Evolutionary conservation across 495 filamentous ascomycete species (phyloP).

Genomic region (Jackrogersella multiformis): DNA sequence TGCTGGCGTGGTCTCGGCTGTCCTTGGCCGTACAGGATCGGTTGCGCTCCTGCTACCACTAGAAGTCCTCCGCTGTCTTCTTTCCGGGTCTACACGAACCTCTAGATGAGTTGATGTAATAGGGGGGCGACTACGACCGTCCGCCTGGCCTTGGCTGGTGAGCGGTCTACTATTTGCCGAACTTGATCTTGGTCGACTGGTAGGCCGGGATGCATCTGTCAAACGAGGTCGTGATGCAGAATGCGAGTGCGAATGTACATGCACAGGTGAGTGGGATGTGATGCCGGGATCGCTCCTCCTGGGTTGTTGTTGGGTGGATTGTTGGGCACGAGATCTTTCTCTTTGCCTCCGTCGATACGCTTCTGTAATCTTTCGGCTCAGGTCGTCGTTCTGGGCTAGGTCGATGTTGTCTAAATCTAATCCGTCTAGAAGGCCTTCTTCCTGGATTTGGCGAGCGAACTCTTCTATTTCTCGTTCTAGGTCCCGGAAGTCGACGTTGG

Average conservation of each 20-base stretch:
- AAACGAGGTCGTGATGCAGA: conserved; percentile 43
- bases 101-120: conserved; percentile 55
- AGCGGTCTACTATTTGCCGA: conserved; percentile 50
- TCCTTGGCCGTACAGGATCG: conserved; percentile 49
- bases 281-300: conserved; percentile 55
- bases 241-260: conserved; percentile 18
- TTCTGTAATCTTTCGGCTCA: conserved; percentile 87
- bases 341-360: conserved; percentile 79
- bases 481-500: conserved; percentile 75
- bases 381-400: conserved; percentile 79
- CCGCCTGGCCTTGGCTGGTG: conserved; percentile 46
- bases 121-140: conserved; percentile 58
- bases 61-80: conserved; percentile 53
- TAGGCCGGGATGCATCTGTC: conserved; percentile 45
- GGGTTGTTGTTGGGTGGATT: conserved; percentile 42
- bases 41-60: conserved; percentile 56
- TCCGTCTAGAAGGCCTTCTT: conserved; percentile 86
- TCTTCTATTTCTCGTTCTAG: conserved; percentile 77
- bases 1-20: conserved; percentile 54
- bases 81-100: conserved; percentile 52
- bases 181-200: conserved; percentile 52
- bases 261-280: conserved; percentile 47
- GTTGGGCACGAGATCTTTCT: conserved; percentile 51
- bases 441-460: conserved; percentile 86
- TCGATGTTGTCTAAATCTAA: conserved; percentile 85